Conservation (phyloP, 1,284 basidiomycete species). For the Malassezia nana region DNA sequence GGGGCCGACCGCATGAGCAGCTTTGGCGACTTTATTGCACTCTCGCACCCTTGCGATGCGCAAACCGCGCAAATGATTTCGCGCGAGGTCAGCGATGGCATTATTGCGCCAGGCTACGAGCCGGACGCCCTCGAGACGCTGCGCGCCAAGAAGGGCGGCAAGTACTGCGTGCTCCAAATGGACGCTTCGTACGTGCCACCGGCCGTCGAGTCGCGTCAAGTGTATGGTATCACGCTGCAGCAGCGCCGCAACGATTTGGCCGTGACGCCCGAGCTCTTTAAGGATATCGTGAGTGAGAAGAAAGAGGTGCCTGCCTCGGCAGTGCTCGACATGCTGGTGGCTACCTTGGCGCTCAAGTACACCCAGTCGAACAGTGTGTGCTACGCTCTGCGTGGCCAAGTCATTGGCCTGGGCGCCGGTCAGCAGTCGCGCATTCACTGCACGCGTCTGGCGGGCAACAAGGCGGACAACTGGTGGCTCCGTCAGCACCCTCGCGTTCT, state of each 20-base stretch:
- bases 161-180: conserved; percentile 80
- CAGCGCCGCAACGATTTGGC: conserved; percentile 85
- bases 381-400: conserved; percentile 83
- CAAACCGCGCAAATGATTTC: conserved; percentile 93
- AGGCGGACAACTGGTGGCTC: conserved; percentile 99
- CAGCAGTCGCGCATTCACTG: conserved; percentile 99
- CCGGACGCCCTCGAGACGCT: conserved; percentile 80
- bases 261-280: conserved; percentile 71
- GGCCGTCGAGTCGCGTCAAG: conserved; percentile 75
- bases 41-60: conserved; percentile 83
- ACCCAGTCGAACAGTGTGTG: conserved; percentile 98
- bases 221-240: conserved; percentile 83
- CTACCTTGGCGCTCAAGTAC: conserved; percentile 93
- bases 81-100: conserved; percentile 92
- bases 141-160: conserved; percentile 92
- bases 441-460: conserved; percentile 88
- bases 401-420: conserved; percentile 91
- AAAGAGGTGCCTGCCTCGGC: conserved; percentile 55
- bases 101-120: conserved; percentile 89
- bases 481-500: conserved; percentile 90
- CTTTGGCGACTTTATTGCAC: conserved; percentile 95
- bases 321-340: conserved; percentile 50
- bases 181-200: conserved; percentile 39
- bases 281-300: conserved; percentile 77
- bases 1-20: conserved; percentile 98